phyloP scores from a whole-genome alignment of 2,329 filamentous ascomycete genomes.

The Daldinia sp. region DNA sequence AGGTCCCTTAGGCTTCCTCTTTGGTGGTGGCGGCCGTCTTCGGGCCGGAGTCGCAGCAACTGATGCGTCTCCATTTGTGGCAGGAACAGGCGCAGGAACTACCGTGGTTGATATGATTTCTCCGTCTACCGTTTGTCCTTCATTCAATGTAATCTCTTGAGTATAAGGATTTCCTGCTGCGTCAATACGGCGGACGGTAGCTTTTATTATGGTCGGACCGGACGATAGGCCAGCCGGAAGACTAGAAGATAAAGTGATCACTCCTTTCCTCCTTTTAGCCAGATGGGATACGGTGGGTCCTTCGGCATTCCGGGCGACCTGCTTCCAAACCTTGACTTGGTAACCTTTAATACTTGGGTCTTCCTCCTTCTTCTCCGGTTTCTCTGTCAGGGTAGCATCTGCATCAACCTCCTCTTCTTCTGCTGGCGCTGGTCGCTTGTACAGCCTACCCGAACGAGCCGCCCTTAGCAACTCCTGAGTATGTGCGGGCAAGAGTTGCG shows the following conservation, averaged over 20 bases:
- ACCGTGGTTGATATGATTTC: slow-evolving; percentile 75
- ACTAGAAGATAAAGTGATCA: slow-evolving; percentile 64
- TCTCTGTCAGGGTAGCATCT: slow-evolving; percentile 57
- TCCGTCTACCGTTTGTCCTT: slow-evolving; percentile 81
- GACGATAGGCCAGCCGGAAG: slow-evolving; percentile 55
- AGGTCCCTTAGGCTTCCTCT: slow-evolving; percentile 81
- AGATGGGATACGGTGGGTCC: slow-evolving; percentile 61
- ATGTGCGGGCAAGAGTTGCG: slow-evolving; percentile 76
- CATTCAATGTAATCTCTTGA: slow-evolving; percentile 82
- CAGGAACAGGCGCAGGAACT: slow-evolving; percentile 60
- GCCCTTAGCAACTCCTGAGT: slow-evolving; percentile 84
- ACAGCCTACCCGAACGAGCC: slow-evolving; percentile 78
- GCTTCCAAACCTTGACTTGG: slow-evolving; percentile 68
- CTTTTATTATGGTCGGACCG: slow-evolving; percentile 73
- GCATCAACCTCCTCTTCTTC: slow-evolving; percentile 67
- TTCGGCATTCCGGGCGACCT: slow-evolving; percentile 66
- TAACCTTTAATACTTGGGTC: slow-evolving; percentile 64
- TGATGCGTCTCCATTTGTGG: slow-evolving; percentile 65
- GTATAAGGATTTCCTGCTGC: slow-evolving; percentile 82
- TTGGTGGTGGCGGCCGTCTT: slow-evolving; percentile 77
- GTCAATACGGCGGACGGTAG: slow-evolving; percentile 81
- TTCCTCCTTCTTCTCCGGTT: slow-evolving; percentile 69
- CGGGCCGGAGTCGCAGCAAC: slow-evolving; percentile 54
- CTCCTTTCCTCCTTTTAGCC: slow-evolving; percentile 68
- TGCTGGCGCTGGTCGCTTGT: slow-evolving; percentile 72